These are phyloP conservation scores for Asterochloris sp. DNA, from an alignment of 139 green algal genomes.

Conservation along the genomic window DNA sequence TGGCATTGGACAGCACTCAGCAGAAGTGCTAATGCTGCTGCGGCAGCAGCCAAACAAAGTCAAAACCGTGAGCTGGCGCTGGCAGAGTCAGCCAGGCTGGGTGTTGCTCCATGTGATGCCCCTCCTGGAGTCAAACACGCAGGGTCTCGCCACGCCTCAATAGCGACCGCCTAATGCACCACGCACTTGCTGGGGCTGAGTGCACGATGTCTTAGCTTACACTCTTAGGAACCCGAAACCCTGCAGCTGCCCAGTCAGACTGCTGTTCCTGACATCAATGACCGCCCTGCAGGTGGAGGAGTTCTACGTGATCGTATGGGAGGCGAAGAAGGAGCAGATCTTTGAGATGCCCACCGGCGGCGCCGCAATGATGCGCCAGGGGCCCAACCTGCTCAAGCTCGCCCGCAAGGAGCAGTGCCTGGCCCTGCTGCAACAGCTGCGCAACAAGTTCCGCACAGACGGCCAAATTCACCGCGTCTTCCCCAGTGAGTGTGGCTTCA, in stretches of 20 bases:
- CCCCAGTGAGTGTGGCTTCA: constrained; percentile 42
- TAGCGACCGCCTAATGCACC: no score
- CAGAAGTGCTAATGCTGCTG: no score
- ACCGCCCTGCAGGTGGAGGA: constrained; percentile 76
- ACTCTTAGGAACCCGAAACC: no score
- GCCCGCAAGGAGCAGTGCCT: constrained; percentile 99
- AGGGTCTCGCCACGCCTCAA: no score
- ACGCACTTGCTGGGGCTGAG: neutral
- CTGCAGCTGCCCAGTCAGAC: no score
- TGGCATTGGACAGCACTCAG: no score
- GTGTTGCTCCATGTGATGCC: no score
- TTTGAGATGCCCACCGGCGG: constrained; percentile 99
- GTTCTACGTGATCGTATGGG: constrained; percentile 97
- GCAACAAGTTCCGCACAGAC: constrained; percentile 97
- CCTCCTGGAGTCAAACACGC: no score
- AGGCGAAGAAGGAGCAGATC: constrained; percentile 97
- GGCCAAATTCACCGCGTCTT: constrained; percentile 93
- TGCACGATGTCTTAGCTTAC: neutral
- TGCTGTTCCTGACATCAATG: neutral
- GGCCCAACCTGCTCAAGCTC: constrained; percentile 99
- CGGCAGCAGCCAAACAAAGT: no score
- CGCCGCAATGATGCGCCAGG: constrained; percentile 96
- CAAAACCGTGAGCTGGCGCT: no score
- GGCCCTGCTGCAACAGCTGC: constrained; percentile 89
- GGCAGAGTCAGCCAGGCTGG: no score